Evolutionary conservation across 768 basidiomycete genomes (phyloP).

Genomic region (Coprinopsis marcescibilis): DNA sequence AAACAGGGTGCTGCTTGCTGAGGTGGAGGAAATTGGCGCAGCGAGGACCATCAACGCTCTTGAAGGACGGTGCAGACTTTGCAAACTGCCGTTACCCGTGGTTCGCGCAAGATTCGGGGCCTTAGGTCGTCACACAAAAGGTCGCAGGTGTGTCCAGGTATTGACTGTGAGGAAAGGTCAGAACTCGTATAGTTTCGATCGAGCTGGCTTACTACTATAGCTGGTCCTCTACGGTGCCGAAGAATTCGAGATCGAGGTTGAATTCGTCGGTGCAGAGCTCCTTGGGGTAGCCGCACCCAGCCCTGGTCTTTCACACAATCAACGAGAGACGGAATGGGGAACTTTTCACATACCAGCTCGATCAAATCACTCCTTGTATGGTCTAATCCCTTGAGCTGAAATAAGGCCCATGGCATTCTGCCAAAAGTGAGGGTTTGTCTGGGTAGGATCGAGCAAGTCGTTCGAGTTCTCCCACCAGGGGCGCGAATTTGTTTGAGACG

Average conservation of each 20-base stretch:
- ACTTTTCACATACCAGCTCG: constrained; percentile 54
- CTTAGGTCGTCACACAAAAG: constrained; percentile 91
- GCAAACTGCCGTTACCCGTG: constrained; percentile 79
- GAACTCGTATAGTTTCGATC: constrained; percentile 4
- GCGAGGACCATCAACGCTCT: constrained; percentile 95
- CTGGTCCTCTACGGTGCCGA: constrained; percentile 73
- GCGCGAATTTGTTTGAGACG: constrained; percentile 64
- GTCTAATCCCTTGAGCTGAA: constrained; percentile 81
- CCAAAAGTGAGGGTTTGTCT: constrained; percentile 73
- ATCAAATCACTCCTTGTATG: constrained; percentile 79
- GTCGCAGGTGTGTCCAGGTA: constrained; percentile 89
- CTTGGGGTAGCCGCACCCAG: constrained; percentile 90
- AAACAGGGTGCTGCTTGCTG: constrained; percentile 11
- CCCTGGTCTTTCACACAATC: constrained; percentile 57
- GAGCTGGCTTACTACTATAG: constrained; percentile 37
- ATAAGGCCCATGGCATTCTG: constrained; percentile 63
- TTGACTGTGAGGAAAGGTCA: constrained; percentile 40
- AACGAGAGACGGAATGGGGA: neutral
- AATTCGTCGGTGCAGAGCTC: constrained; percentile 91
- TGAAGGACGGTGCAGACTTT: constrained; percentile 96
- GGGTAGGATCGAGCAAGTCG: constrained; percentile 69
- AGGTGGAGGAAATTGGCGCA: constrained; percentile 32
- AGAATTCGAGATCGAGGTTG: constrained; percentile 77
- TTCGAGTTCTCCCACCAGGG: constrained; percentile 83
- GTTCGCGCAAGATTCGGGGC: constrained; percentile 92